Conservation (phyloP, 2,329 filamentous ascomycete species). For the Colletotrichum higginsianum region DNA sequence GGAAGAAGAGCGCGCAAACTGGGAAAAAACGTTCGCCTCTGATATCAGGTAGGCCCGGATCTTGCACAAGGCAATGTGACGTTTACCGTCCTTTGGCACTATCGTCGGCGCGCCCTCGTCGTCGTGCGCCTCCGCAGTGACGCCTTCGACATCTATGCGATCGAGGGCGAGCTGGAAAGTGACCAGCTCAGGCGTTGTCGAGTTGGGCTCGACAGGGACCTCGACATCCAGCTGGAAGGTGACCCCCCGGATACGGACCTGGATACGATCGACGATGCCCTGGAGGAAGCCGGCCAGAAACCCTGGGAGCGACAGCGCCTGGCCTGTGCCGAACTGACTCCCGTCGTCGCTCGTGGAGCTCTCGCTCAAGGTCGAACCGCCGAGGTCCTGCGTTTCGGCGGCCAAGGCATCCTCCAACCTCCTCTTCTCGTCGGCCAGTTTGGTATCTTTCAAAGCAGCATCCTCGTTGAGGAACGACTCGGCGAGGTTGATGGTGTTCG, state of each 20-base stretch:
- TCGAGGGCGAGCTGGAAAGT: constrained; percentile 78
- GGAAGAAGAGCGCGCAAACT: constrained; percentile 67
- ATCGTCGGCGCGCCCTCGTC: constrained; percentile 53
- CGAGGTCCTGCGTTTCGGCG: constrained; percentile 73
- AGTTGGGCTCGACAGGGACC: constrained; percentile 64
- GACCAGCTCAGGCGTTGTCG: constrained; percentile 66
- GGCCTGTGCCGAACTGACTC: constrained; percentile 78
- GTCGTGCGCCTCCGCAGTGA: constrained; percentile 62
- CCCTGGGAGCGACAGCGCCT: constrained; percentile 76
- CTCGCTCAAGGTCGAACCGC: constrained; percentile 71
- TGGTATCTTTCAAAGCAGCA: constrained; percentile 69
- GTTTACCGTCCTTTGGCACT: constrained; percentile 73
- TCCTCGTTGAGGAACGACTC: constrained; percentile 76
- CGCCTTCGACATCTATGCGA: constrained; percentile 76
- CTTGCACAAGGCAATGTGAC: constrained; percentile 74
- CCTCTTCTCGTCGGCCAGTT: constrained; percentile 71
- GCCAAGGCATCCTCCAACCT: constrained; percentile 79
- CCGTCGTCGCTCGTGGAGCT: constrained; percentile 74
- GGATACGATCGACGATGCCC: constrained; percentile 79
- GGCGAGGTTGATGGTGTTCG: constrained; percentile 80
- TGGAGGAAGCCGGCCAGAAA: constrained; percentile 82
- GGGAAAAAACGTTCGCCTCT: constrained; percentile 76
- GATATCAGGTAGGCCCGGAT: constrained; percentile 77
- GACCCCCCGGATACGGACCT: constrained; percentile 76
- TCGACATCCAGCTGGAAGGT: constrained; percentile 76